These are phyloP conservation scores for Conoideocrella luteorostrata DNA, from an alignment of 2,329 filamentous ascomycete species.

Conservation along the genomic window DNA sequence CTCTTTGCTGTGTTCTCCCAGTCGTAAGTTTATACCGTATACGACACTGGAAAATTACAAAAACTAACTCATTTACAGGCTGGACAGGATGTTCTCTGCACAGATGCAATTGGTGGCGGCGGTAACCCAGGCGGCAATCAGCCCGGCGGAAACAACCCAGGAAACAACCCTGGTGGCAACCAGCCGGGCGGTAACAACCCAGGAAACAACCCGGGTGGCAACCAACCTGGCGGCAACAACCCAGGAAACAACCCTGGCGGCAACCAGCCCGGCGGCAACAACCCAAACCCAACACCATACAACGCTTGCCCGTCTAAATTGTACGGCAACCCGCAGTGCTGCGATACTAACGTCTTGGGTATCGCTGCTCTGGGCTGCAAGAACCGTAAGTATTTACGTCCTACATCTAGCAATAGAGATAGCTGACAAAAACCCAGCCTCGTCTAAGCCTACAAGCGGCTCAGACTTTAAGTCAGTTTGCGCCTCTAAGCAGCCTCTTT, in stretches of 20 bases:
- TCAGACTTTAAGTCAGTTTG: constrained; percentile 8
- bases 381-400: constrained; percentile 8
- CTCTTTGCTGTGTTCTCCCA: constrained; percentile 11
- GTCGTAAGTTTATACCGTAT: constrained; percentile 5
- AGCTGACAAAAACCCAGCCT: constrained; percentile 4
- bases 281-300: neutral
- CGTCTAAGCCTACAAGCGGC: neutral
- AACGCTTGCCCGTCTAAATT: constrained; percentile 5
- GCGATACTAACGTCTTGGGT: constrained; percentile 7
- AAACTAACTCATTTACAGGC: neutral
- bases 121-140: too few relatives aligned
- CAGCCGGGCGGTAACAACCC: neutral
- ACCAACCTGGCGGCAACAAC: neutral
- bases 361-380: constrained; percentile 8
- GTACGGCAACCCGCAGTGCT: constrained; percentile 12
- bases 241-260: neutral
- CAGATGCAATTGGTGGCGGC: neutral
- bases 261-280: neutral
- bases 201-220: too few relatives aligned
- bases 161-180: neutral
- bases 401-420: neutral
- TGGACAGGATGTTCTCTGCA: constrained; percentile 3
- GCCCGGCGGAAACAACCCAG: neutral
- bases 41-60: rapidly evolving
- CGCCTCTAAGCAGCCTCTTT: constrained; percentile 2